Evolutionary conservation across 148 eudicot species (phyloP).

Genomic region (Silene uniflora): DNA sequence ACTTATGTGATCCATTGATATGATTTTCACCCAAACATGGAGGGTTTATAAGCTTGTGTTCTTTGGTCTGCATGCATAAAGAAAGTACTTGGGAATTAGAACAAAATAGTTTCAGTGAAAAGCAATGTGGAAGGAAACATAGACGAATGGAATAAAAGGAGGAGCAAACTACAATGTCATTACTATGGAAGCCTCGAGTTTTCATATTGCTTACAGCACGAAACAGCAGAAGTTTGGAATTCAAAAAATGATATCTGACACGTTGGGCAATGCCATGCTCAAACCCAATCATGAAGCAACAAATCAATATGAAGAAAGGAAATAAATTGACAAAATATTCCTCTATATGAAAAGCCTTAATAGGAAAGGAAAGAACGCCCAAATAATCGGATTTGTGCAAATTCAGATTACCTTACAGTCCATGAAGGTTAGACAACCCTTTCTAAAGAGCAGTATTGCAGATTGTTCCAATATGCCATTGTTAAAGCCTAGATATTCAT

Average conservation of each 20-base stretch:
- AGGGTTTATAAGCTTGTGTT: slow-evolving; percentile 65
- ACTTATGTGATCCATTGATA: slow-evolving; percentile 30
- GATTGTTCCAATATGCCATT: slow-evolving; percentile 99
- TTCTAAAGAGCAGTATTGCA: slow-evolving; percentile 78
- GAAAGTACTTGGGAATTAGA: neutral
- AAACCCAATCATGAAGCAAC: neutral
- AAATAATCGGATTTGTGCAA: neutral
- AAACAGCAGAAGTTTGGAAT: neutral
- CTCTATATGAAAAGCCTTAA: neutral
- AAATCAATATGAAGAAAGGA: neutral
- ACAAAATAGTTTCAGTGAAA: neutral
- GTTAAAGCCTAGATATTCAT: slow-evolving; percentile 83
- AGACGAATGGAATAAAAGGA: neutral
- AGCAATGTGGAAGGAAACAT: neutral
- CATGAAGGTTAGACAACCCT: slow-evolving; percentile 91
- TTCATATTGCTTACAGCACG: neutral
- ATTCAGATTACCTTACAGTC: slow-evolving; percentile 77
- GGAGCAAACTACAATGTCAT: neutral
- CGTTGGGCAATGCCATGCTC: neutral
- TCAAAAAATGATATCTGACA: neutral
- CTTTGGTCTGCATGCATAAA: slow-evolving; percentile 63
- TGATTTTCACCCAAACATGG: slow-evolving; percentile 32
- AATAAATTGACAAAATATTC: neutral
- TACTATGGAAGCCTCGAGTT: neutral
- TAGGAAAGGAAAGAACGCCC: neutral